A percentile compares a stretch with the other conserved stretches of the same genome.
phyloP scores from a whole-genome alignment of 768 basidiomycete genomes.

The Daedalea quercina region DNA sequence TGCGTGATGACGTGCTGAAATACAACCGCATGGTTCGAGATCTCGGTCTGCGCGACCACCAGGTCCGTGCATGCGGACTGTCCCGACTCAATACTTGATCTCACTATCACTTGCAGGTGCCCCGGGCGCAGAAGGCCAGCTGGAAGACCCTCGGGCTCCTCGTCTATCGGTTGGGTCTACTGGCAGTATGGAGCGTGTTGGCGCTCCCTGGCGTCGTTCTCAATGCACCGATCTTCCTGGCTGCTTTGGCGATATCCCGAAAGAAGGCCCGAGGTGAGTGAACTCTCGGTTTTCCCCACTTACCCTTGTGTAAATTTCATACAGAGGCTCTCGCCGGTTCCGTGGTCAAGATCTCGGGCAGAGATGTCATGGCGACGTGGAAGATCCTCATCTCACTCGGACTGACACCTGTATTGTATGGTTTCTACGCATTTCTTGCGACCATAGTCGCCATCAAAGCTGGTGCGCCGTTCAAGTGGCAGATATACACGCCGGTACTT shows the following conservation, averaged over 20 bases:
- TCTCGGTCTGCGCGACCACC: constrained; percentile 90
- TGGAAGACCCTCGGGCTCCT: constrained; percentile 86
- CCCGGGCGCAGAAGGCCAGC: constrained; percentile 74
- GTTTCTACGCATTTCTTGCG: constrained; percentile 75
- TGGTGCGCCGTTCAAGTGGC: constrained; percentile 53
- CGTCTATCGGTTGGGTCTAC: constrained; percentile 73
- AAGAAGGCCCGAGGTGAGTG: constrained; percentile 77
- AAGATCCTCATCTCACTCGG: constrained; percentile 92
- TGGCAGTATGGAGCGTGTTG: constrained; percentile 75
- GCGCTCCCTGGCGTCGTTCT: constrained; percentile 87
- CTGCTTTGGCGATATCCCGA: constrained; percentile 79
- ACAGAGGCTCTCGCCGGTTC: constrained; percentile 93
- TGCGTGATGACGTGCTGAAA: constrained; percentile 73
- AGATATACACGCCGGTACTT: constrained; percentile 69
- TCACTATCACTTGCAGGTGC: constrained; percentile 46
- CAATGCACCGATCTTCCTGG: constrained; percentile 88
- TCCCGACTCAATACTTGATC: neutral
- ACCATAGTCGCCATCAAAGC: constrained; percentile 68
- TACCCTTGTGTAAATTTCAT: neutral
- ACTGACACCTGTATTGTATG: constrained; percentile 82
- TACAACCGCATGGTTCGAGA: constrained; percentile 87
- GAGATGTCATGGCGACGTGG: constrained; percentile 97
- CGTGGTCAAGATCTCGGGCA: constrained; percentile 89
- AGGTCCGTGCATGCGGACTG: constrained; percentile 37
- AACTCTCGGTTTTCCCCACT: neutral